Evolutionary conservation across 441 rosid genomes (phyloP).

Genomic region (Bocquillonia castaneifolia): DNA sequence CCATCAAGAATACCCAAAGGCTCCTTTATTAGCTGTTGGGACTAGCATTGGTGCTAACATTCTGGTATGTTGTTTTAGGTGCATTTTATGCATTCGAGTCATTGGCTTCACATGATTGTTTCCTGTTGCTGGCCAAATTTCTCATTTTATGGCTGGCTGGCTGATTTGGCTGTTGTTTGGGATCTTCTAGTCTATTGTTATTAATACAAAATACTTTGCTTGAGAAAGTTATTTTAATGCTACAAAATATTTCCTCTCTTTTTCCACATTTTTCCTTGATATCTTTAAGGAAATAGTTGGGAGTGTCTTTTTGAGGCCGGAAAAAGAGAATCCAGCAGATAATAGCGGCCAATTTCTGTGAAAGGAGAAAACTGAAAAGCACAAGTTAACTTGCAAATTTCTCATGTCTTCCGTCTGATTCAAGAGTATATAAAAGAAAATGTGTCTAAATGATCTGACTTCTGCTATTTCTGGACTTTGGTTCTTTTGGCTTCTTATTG

Average conservation of each 20-base stretch:
- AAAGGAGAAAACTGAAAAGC: not conserved
- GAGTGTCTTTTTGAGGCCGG: not conserved
- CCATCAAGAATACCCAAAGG: constrained; percentile 50
- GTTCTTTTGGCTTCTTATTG: not conserved
- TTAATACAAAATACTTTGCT: not conserved
- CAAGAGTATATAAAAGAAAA: not conserved
- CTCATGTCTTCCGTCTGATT: not conserved
- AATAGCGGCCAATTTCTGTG: not conserved
- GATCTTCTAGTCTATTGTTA: not conserved
- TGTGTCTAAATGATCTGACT: not conserved
- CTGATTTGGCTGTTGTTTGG: not conserved
- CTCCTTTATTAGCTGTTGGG: constrained; percentile 77
- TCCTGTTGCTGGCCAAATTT: constrained; percentile 2
- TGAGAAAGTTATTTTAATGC: not conserved
- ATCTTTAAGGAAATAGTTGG: not conserved
- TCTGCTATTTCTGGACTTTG: not conserved
- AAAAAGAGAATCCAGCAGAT: too few species aligned
- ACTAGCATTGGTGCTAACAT: constrained; percentile 88
- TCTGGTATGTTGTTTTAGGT: constrained; percentile 41
- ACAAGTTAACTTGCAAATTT: too few species aligned
- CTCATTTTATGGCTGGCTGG: not conserved
- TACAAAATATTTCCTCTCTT: not conserved
- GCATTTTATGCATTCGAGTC: not conserved
- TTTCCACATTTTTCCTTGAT: too few species aligned
- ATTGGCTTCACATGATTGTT: not conserved